phyloP scores from a whole-genome alignment of 495 filamentous ascomycete genomes.

The Penicillium daleae region DNA sequence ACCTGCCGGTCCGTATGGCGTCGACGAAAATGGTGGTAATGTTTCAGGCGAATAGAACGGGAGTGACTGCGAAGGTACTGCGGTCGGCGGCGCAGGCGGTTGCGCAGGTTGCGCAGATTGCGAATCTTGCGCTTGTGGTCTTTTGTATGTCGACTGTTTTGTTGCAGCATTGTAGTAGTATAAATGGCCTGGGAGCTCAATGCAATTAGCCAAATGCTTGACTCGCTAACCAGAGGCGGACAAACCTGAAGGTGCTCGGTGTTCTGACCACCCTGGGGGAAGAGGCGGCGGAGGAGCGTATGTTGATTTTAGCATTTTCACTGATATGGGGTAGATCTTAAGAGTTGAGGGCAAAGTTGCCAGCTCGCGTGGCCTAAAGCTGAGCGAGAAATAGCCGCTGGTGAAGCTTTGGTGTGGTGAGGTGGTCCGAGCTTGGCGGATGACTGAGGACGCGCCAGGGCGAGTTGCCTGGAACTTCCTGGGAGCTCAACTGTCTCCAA shows the following conservation, averaged over 20 bases:
- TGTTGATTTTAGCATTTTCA: constrained; percentile 48
- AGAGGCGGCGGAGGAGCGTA: constrained; percentile 59
- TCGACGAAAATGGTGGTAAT: constrained; percentile 47
- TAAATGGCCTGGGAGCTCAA: constrained; percentile 62
- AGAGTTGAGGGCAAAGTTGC: not conserved
- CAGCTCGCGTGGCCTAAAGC: constrained; percentile 12
- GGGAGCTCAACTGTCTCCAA: constrained; percentile 25
- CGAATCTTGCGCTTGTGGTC: constrained; percentile 53
- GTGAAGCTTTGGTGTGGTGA: constrained; percentile 38
- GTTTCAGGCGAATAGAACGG: constrained; percentile 39
- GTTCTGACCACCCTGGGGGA: constrained; percentile 85
- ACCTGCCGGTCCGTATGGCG: constrained; percentile 43
- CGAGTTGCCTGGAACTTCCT: constrained; percentile 51
- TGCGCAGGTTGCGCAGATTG: constrained; percentile 33
- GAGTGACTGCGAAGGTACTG: constrained; percentile 24
- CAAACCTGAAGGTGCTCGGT: constrained; percentile 82
- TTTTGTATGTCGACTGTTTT: constrained; percentile 84
- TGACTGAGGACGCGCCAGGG: constrained; percentile 50
- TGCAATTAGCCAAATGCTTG: constrained; percentile 20
- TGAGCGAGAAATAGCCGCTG: constrained; percentile 23
- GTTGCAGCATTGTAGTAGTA: constrained; percentile 91
- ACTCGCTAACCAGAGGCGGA: constrained; percentile 17
- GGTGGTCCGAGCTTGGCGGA: constrained; percentile 54
- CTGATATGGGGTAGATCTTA: not conserved
- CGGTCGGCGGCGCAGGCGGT: constrained; percentile 32